phyloP scores from a whole-genome alignment of 2,329 filamentous ascomycete genomes.

The Penicillium sp. region DNA sequence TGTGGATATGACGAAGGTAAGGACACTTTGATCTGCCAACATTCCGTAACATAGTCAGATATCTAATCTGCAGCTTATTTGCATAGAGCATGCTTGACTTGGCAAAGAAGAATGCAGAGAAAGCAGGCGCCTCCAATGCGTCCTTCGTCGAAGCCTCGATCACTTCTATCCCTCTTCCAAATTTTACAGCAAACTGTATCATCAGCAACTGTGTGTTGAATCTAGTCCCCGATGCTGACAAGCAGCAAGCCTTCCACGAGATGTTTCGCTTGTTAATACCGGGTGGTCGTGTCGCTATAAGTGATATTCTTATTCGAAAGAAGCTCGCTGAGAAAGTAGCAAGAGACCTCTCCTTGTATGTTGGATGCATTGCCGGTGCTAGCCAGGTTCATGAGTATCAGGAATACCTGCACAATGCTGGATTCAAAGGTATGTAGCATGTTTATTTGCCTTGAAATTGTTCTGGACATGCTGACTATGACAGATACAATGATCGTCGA shows the following conservation, averaged over 20 bases:
- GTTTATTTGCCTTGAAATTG: not conserved
- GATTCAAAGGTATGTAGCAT: constrained; percentile 53
- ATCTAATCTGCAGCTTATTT: constrained; percentile 8
- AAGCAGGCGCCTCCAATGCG: constrained; percentile 52
- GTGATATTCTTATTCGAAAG: constrained; percentile 63
- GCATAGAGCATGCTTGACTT: constrained; percentile 61
- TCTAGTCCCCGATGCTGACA: constrained; percentile 61
- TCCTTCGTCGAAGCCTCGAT: constrained; percentile 61
- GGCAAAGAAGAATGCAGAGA: constrained; percentile 54
- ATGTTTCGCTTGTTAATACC: no score
- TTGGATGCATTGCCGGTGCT: constrained; percentile 66
- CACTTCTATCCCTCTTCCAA: constrained; percentile 55
- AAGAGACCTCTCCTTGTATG: constrained; percentile 59
- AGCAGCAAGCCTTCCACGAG: constrained; percentile 61
- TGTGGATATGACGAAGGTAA: constrained; percentile 65
- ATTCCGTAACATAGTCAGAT: not conserved
- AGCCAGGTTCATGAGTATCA: constrained; percentile 61
- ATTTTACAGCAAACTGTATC: constrained; percentile 59
- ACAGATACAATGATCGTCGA: constrained; percentile 2
- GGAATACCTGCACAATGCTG: constrained; percentile 56
- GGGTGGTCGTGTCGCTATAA: constrained; percentile 64
- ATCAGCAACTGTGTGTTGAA: constrained; percentile 70
- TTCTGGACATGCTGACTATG: constrained; percentile 9
- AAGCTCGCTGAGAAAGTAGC: constrained; percentile 56
- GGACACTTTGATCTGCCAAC: no score